A percentile compares a stretch with the other conserved stretches of the same genome.
These are phyloP conservation scores for Entomortierella beljakovae DNA, from an alignment of 192 early-diverging fungal species.

Conservation along the genomic window DNA sequence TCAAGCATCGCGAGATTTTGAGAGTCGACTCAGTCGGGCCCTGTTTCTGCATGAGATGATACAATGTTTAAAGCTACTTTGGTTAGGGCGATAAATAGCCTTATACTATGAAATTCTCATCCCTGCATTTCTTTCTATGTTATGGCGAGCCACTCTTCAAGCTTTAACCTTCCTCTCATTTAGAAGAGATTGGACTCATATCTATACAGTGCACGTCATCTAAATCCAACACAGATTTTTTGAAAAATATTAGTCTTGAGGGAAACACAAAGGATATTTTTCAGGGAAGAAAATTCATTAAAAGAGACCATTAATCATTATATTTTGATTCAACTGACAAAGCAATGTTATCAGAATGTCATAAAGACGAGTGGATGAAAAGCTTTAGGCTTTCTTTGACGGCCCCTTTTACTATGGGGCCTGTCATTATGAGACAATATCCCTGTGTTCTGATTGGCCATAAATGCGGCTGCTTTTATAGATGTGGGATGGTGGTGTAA, in stretches of 20 bases:
- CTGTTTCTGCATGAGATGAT: too few species aligned
- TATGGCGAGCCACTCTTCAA: too few species aligned
- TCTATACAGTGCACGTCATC: slow-evolving; percentile 7
- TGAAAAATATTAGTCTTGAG: slow-evolving; percentile 1
- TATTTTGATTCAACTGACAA: slow-evolving; percentile 13
- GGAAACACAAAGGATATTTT: slow-evolving; percentile 24
- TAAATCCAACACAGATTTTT: slow-evolving; percentile 11
- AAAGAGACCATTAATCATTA: not conserved
- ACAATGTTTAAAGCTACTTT: too few species aligned
- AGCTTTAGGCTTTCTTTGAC: slow-evolving; percentile 4
- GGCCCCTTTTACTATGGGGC: slow-evolving; percentile 6
- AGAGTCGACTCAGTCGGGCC: too few species aligned
- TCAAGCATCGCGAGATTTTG: too few species aligned
- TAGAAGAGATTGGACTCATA: too few species aligned
- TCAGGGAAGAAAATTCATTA: slow-evolving; percentile 6
- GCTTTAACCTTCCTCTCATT: not conserved
- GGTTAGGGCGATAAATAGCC: too few species aligned
- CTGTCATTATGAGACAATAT: slow-evolving; percentile 3
- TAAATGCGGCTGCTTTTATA: not conserved
- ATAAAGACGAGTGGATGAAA: not conserved
- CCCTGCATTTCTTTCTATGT: not conserved
- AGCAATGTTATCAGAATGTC: slow-evolving; percentile 6
- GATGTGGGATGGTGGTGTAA: not conserved
- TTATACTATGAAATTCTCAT: not conserved
- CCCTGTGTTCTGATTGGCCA: slow-evolving; percentile 3